These are phyloP conservation scores for Boechera divaricarpa DNA, from an alignment of 345 rosid genomes.

Conservation along the genomic window DNA sequence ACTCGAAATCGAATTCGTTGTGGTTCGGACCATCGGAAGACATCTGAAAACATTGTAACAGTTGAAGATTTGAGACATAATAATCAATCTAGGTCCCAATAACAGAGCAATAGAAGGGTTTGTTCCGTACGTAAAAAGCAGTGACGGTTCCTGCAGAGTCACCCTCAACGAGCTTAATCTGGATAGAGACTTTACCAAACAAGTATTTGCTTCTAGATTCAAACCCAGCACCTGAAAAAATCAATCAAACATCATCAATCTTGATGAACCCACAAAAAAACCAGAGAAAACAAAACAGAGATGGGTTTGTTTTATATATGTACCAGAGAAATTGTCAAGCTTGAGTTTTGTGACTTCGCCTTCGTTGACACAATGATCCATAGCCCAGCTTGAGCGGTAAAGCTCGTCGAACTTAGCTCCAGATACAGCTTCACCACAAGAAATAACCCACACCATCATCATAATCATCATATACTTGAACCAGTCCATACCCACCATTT, in stretches of 20 bases:
- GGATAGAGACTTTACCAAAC: conserved; percentile 87
- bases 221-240: conserved; percentile 88
- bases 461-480: conserved; percentile 46
- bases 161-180: conserved; percentile 97
- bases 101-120: conserved; percentile 12
- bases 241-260: neutral
- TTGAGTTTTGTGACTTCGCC: conserved; percentile 88
- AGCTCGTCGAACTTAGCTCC: conserved; percentile 77
- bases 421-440: conserved; percentile 38
- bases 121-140: conserved; percentile 82
- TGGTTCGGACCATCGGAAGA: conserved; percentile 93
- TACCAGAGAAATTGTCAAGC: conserved; percentile 94
- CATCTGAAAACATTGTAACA: conserved; percentile 56
- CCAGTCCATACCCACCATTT: conserved; percentile 45
- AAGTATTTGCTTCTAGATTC: conserved; percentile 84
- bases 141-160: conserved; percentile 99
- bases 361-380: conserved; percentile 72
- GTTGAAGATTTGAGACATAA: conserved; percentile 1
- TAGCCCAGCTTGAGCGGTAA: conserved; percentile 86
- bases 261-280: neutral
- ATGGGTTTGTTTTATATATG: neutral
- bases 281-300: conserved; percentile 24
- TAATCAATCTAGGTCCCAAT: neutral
- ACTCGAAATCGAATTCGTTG: conserved; percentile 96
- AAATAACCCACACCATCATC: conserved; percentile 44